Evolutionary conservation across 2,329 filamentous ascomycete genomes (phyloP).

Genomic region (Catunica adiposa): DNA sequence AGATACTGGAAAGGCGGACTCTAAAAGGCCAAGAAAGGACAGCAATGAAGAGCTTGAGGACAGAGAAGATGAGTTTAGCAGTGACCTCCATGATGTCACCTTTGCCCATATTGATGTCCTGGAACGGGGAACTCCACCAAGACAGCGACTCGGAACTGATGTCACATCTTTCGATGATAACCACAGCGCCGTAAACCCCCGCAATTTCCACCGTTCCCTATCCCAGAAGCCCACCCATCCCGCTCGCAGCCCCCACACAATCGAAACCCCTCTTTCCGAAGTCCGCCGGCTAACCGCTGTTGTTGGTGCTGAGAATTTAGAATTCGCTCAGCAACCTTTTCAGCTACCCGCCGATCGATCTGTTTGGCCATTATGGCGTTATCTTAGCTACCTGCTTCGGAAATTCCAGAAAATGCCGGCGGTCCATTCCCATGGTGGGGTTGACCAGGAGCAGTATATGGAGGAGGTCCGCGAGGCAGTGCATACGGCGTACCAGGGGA

Average conservation of each 20-base stretch:
- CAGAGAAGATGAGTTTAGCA: too few species aligned
- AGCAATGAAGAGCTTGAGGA: too few species aligned
- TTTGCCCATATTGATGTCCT: slow-evolving; percentile 1
- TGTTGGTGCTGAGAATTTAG: background rate
- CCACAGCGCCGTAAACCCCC: too few species aligned
- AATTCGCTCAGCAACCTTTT: background rate
- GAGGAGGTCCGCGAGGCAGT: background rate
- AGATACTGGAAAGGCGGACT: too few species aligned
- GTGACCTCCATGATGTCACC: background rate
- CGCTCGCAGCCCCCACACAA: background rate
- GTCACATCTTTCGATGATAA: background rate
- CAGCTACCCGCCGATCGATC: slow-evolving; percentile 6
- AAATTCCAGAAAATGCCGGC: slow-evolving; percentile 3
- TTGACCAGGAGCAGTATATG: background rate
- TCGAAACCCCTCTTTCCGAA: background rate
- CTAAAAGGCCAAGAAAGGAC: too few species aligned
- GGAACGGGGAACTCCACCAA: slow-evolving; percentile 9
- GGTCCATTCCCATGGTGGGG: background rate
- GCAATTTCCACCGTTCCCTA: background rate
- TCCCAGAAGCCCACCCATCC: background rate
- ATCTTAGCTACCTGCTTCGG: slow-evolving; percentile 11
- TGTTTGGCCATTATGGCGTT: slow-evolving; percentile 11
- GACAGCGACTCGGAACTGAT: background rate
- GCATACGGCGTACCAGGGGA: slow-evolving; percentile 6
- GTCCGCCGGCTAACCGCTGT: background rate